phyloP scores from a whole-genome alignment of 2,329 filamentous ascomycete species.

The Whalleya microplaca region DNA sequence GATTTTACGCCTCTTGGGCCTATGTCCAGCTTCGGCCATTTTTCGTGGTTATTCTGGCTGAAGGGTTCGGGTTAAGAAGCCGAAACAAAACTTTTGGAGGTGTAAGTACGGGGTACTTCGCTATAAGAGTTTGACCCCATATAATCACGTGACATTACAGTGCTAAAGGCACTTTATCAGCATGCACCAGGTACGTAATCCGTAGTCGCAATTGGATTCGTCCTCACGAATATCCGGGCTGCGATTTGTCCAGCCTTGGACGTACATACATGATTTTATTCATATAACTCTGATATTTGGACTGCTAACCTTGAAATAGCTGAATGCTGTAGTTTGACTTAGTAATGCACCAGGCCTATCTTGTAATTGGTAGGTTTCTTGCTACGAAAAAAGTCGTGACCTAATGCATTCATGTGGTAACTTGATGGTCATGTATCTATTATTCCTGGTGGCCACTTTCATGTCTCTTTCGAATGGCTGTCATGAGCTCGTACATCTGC shows the following conservation, averaged over 20 bases:
- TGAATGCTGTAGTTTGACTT: too few relatives aligned
- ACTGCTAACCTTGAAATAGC: not conserved
- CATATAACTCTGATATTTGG: not conserved
- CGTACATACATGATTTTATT: not conserved
- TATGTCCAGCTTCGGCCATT: constrained; percentile 34
- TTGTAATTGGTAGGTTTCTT: not conserved
- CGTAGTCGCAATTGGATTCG: too few relatives aligned
- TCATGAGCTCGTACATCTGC: constrained; percentile 94
- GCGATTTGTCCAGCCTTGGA: not conserved
- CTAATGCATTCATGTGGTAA: not conserved
- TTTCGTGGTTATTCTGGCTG: constrained; percentile 4
- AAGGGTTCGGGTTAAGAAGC: not conserved
- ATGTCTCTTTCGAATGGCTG: constrained; percentile 63
- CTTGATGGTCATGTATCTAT: not conserved
- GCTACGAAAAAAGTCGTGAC: constrained; percentile 6
- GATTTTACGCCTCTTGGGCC: constrained; percentile 45
- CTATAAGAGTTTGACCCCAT: not conserved
- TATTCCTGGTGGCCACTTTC: constrained; percentile 29
- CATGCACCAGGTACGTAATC: too few relatives aligned
- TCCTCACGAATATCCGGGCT: not conserved
- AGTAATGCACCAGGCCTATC: too few relatives aligned
- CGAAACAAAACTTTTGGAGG: not conserved
- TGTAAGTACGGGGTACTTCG: too few relatives aligned
- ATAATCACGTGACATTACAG: not conserved
- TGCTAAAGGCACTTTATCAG: not conserved